These are phyloP conservation scores for Dictyostelium citrinum DNA, from an alignment of 78 protist species.

Conservation along the genomic window DNA sequence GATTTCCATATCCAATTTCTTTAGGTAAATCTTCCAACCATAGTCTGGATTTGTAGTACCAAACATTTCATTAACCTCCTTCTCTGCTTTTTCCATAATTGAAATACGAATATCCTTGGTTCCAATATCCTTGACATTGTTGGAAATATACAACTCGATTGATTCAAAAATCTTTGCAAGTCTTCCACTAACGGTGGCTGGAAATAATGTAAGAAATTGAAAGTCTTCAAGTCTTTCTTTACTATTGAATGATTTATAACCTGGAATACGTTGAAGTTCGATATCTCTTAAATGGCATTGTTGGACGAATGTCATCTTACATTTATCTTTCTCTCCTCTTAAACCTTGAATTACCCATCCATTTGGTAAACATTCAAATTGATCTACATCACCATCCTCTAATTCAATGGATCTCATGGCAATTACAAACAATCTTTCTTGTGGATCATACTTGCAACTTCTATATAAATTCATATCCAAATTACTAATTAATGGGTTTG, in stretches of 20 bases:
- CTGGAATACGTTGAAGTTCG: conserved; percentile 38
- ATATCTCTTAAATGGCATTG: conserved; percentile 58
- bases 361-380: conserved; percentile 56
- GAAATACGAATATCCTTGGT: conserved; percentile 11
- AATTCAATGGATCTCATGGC: conserved; percentile 69
- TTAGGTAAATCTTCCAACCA: conserved; percentile 29
- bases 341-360: conserved; percentile 73
- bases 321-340: conserved; percentile 19
- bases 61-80: conserved; percentile 43
- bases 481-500: conserved; percentile 17
- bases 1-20: conserved; percentile 45
- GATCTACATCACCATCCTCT: background rate
- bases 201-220: conserved; percentile 49
- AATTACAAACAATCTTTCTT: conserved; percentile 24
- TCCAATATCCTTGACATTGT: background rate
- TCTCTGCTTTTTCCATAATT: conserved; percentile 58
- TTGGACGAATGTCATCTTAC: conserved; percentile 53
- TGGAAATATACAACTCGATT: background rate
- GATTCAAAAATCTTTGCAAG: conserved; percentile 47
- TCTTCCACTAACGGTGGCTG: conserved; percentile 45
- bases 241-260: background rate
- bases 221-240: background rate
- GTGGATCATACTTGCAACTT: conserved; percentile 66
- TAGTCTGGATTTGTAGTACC: conserved; percentile 40
- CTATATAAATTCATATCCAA: conserved; percentile 56